Percentiles rank a stretch among this genome's conserved stretches.
Conservation (phyloP, 2,329 filamentous ascomycete genomes). For the Dactylella cylindrospora region DNA sequence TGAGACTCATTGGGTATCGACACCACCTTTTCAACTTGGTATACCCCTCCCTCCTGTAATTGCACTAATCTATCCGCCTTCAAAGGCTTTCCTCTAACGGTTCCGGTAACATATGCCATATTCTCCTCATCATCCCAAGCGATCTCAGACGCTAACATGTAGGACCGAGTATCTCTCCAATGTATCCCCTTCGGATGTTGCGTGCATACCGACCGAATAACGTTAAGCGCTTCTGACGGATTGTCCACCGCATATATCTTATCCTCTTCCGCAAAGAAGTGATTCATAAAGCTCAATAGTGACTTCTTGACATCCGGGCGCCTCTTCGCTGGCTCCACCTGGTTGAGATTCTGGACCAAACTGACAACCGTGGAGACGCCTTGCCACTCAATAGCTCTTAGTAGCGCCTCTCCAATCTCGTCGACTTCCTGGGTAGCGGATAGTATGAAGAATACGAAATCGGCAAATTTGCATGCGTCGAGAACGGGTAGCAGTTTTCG, state of each 20-base stretch:
- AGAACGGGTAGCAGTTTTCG: conserved; percentile 69
- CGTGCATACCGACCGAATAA: conserved; percentile 87
- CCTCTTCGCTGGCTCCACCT: conserved; percentile 76
- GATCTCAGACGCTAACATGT: conserved; percentile 87
- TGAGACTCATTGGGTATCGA: conserved; percentile 51
- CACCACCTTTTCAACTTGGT: conserved; percentile 85
- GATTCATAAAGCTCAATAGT: conserved; percentile 86
- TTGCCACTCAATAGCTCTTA: conserved; percentile 87
- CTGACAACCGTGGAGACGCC: conserved; percentile 91
- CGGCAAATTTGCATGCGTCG: conserved; percentile 82
- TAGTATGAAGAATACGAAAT: conserved; percentile 85
- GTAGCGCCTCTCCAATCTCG: conserved; percentile 76
- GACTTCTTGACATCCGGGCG: conserved; percentile 74
- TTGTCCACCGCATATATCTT: conserved; percentile 87
- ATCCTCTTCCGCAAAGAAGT: conserved; percentile 90
- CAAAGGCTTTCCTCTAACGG: conserved; percentile 79
- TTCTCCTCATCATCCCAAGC: conserved; percentile 67
- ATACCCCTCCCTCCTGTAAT: conserved; percentile 89
- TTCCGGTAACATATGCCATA: conserved; percentile 72
- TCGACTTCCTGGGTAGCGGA: conserved; percentile 84
- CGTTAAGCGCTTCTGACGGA: conserved; percentile 84
- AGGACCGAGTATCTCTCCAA: conserved; percentile 93
- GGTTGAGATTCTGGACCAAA: conserved; percentile 75
- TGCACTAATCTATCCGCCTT: conserved; percentile 90
- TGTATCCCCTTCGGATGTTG: conserved; percentile 89